phyloP scores from a whole-genome alignment of 179 eudicot species.

The Monotropa hypopitys region DNA sequence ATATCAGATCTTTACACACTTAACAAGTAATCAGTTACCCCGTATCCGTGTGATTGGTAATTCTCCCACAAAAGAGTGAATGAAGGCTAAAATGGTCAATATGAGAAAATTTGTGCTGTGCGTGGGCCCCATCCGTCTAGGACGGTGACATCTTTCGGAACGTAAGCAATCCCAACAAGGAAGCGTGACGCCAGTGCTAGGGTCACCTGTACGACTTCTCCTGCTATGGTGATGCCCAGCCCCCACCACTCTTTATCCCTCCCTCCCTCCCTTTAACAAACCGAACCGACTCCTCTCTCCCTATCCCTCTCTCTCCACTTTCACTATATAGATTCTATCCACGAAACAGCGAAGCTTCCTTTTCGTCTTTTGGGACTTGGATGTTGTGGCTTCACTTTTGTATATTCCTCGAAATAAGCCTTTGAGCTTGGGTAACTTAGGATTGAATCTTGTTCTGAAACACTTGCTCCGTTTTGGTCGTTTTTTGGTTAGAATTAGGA shows the following conservation, averaged over 20 bases:
- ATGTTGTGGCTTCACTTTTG: background rate
- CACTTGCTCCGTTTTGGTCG: background rate
- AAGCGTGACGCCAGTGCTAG: slow-evolving; percentile 15
- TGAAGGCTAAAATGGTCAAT: too few relatives aligned
- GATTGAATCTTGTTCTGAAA: background rate
- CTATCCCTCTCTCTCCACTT: background rate
- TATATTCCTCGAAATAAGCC: background rate
- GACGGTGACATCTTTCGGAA: slow-evolving; percentile 7
- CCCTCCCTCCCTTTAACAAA: background rate
- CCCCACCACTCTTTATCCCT: background rate
- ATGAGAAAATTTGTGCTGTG: too few relatives aligned
- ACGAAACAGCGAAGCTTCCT: slow-evolving; percentile 11
- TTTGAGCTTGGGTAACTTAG: background rate
- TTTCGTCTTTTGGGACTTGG: background rate
- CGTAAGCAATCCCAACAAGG: slow-evolving; percentile 10
- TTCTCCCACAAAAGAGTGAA: too few relatives aligned
- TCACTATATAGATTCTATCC: background rate
- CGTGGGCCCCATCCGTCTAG: too few relatives aligned
- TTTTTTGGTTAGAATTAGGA: background rate
- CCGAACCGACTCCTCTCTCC: background rate
- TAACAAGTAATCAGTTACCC: too few relatives aligned
- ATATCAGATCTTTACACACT: too few relatives aligned
- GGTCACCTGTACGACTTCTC: slow-evolving; percentile 18
- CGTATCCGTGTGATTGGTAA: too few relatives aligned
- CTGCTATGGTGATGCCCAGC: background rate